phyloP scores from a whole-genome alignment of 2,329 filamentous ascomycete genomes.

The Penicillium brevicompactum region DNA sequence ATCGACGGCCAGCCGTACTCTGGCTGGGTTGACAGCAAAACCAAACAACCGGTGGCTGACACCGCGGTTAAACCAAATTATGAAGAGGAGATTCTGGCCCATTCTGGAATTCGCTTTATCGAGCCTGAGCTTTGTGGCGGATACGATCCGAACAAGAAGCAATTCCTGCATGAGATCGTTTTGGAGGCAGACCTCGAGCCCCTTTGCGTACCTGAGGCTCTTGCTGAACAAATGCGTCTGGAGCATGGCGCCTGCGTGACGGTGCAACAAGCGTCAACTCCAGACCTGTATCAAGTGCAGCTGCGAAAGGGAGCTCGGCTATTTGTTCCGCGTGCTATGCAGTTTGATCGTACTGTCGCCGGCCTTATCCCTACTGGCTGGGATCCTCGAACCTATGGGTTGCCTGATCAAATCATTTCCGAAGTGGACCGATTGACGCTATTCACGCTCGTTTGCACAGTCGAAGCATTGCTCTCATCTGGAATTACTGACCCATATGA shows the following conservation, averaged over 20 bases:
- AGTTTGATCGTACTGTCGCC: constrained; percentile 94
- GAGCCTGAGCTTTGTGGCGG: constrained; percentile 96
- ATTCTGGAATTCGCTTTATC: constrained; percentile 95
- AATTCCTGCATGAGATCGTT: constrained; percentile 94
- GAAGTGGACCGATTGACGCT: constrained; percentile 97
- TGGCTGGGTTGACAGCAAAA: constrained; percentile 93
- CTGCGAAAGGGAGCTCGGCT: constrained; percentile 93
- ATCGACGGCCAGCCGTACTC: constrained; percentile 96
- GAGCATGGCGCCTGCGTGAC: constrained; percentile 97
- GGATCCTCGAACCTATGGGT: constrained; percentile 93
- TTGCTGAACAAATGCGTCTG: constrained; percentile 93
- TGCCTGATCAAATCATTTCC: constrained; percentile 95
- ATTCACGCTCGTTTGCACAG: constrained; percentile 90
- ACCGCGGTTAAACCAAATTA: constrained; percentile 98
- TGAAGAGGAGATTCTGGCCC: constrained; percentile 93
- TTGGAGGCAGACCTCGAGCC: constrained; percentile 92
- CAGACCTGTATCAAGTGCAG: constrained; percentile 89
- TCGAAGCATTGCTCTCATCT: constrained; percentile 84
- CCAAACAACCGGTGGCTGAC: constrained; percentile 92
- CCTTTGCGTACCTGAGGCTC: constrained; percentile 96
- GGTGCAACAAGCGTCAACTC: constrained; percentile 90
- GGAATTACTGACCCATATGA: constrained; percentile 99
- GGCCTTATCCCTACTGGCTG: constrained; percentile 96
- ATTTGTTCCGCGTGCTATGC: constrained; percentile 93
- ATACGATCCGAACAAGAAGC: constrained; percentile 98